These are phyloP conservation scores for Alternaria ventricosa DNA, from an alignment of 2,329 filamentous ascomycete species.

Conservation along the genomic window DNA sequence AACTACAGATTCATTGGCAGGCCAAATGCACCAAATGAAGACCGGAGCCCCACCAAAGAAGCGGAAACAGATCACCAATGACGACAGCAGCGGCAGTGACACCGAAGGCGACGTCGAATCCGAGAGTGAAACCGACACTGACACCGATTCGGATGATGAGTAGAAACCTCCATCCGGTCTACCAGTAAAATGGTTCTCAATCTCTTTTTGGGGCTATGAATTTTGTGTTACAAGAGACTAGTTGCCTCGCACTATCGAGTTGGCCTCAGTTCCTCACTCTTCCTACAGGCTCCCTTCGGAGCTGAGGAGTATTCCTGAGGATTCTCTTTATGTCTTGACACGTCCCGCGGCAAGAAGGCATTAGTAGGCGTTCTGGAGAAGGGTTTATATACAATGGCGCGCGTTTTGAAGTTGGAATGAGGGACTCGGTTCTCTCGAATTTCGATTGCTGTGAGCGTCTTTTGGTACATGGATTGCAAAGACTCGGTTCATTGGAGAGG, in stretches of 20 bases:
- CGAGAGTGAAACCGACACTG: slow-evolving; percentile 59
- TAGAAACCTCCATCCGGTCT: slow-evolving; percentile 20
- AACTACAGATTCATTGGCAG: slow-evolving; percentile 78
- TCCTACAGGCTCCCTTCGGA: not conserved
- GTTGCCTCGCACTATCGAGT: not conserved
- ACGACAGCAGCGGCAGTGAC: slow-evolving; percentile 68
- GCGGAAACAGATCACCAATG: slow-evolving; percentile 61
- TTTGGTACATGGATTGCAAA: not conserved
- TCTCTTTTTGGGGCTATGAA: not conserved
- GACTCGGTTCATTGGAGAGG: not conserved
- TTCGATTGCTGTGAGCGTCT: not conserved
- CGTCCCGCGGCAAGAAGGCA: not conserved
- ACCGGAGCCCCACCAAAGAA: slow-evolving; percentile 66
- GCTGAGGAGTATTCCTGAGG: not conserved
- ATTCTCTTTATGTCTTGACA: not conserved
- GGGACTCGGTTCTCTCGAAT: not conserved
- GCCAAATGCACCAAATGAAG: slow-evolving; percentile 88
- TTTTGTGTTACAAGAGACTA: not conserved
- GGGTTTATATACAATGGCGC: not conserved
- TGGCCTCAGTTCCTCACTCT: not conserved
- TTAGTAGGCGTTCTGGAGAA: slow-evolving; percentile 5
- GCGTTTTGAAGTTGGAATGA: not conserved
- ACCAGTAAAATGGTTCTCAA: not conserved
- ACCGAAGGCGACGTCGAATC: slow-evolving; percentile 67
- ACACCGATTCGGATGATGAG: slow-evolving; percentile 52